These are phyloP conservation scores for Cryptococcus sp. DNA, from an alignment of 1,284 basidiomycete genomes.

Conservation along the genomic window DNA sequence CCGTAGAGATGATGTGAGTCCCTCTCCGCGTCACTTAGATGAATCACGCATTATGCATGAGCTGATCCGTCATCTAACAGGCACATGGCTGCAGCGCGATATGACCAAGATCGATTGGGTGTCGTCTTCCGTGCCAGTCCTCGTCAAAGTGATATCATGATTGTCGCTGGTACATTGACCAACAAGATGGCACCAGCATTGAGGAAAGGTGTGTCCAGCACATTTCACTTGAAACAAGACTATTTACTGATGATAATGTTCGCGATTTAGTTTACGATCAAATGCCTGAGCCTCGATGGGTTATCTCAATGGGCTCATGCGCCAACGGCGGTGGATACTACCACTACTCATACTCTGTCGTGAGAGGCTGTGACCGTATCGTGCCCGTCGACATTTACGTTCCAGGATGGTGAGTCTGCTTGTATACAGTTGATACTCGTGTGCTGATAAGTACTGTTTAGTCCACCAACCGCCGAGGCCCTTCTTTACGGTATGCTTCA, in stretches of 20 bases:
- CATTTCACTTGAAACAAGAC: neutral
- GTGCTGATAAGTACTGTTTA: constrained; percentile 27
- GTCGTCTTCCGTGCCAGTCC: constrained; percentile 98
- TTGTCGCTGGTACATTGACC: constrained; percentile 97
- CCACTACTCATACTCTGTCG: constrained; percentile 96
- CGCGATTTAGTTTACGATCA: constrained; percentile 75
- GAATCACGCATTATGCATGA: neutral
- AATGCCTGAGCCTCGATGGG: constrained; percentile 96
- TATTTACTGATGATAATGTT: neutral
- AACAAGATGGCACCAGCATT: constrained; percentile 99
- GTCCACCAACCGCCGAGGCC: constrained; percentile 77
- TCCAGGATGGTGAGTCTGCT: constrained; percentile 80
- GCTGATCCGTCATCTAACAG: constrained; percentile 11
- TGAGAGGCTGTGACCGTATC: constrained; percentile 98
- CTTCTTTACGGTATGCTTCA: constrained; percentile 92
- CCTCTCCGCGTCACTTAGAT: neutral
- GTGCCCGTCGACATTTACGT: constrained; percentile 98
- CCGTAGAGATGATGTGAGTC: constrained; percentile 90
- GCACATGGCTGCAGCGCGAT: constrained; percentile 84
- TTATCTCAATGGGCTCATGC: constrained; percentile 99
- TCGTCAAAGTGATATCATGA: constrained; percentile 98
- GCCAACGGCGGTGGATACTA: constrained; percentile 99
- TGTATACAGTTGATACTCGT: neutral
- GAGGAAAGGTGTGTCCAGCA: constrained; percentile 60
- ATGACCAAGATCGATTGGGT: constrained; percentile 97